Base-by-base conservation (phyloP, 1,139 yeast species). In the Debaryomycetaceae sp. region DNA sequence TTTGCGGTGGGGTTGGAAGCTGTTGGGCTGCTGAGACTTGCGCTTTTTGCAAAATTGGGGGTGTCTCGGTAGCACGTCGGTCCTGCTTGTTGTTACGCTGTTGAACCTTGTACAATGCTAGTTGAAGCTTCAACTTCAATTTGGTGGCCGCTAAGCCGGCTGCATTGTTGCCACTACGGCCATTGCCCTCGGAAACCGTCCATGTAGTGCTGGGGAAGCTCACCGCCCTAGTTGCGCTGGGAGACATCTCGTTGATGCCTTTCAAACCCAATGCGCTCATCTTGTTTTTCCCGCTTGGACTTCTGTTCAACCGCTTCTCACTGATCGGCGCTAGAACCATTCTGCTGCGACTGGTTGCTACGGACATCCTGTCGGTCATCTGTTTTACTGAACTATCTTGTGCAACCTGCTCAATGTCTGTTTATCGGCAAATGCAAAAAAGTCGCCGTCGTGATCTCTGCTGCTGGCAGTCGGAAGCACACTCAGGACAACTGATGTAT, bases 101-200 rank as follows among this genome's bases (percentile, higher is more conserved):
- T 48, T 65, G 78, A 46, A 87, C 78, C 60, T 87, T 88, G 68
- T 81, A 87, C 56, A 85, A 78, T 1, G 97, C 97, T 54, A 88
- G 68, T 58, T 83, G 86, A 36, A 89, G 74, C 55, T 91, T 81
- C 54, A 83, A 70, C 58, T 84, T 84, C 56, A 88, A 73, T 57
- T 80, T 78, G 42, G 85, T 73, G 11, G 91, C 90, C 27, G 81
- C 75, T 49, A 65, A 59, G 34, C 62, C 66, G 11, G 67, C 68
- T 35, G 60, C 52, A 42, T 61, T 65, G 46, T 57, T 60, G 23
- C 52, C 52, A 45, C 38, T 11, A 11, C 31, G 31, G 11, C 6
- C 38, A 27, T 11, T 11, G 8, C 31, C 31, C 11, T 27, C 31
- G 8, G 31, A 8, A 2, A 27, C 8, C 4, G 31, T 4, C 31